A percentile compares a stretch with the other conserved stretches of the same genome.
phyloP scores from a whole-genome alignment of 2,329 filamentous ascomycete species.

The Penicillium brasilianum region DNA sequence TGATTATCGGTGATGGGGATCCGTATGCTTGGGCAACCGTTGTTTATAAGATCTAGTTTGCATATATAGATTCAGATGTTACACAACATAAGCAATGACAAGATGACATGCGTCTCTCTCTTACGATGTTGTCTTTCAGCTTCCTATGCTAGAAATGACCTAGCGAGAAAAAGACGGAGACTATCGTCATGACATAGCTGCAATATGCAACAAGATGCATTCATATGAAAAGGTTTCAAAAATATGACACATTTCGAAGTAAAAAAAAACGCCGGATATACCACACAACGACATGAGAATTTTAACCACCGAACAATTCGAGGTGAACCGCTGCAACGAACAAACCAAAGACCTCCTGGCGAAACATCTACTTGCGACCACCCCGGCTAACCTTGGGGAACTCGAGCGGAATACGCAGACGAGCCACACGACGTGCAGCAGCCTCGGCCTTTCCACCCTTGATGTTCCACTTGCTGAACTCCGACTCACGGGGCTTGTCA shows the following conservation, averaged over 20 bases:
- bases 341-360: constrained; percentile 7
- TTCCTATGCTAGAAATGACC: background rate
- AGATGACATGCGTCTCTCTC: background rate
- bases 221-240: constrained; percentile 19
- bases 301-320: constrained; percentile 10
- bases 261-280: constrained; percentile 27
- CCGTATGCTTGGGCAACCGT: background rate
- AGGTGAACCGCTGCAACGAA: constrained; percentile 15
- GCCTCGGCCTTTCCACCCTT: constrained; percentile 67
- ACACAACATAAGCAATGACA: background rate
- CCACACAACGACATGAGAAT: constrained; percentile 22
- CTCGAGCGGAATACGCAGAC: constrained; percentile 75
- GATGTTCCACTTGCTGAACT: constrained; percentile 49
- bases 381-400: constrained; percentile 71
- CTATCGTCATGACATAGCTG: too few species aligned
- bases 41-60: background rate
- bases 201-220: constrained; percentile 18
- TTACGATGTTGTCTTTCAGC: background rate
- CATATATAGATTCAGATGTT: background rate
- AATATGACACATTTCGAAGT: constrained; percentile 3
- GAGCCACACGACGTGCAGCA: constrained; percentile 62
- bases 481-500: constrained; percentile 47
- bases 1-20: too few species aligned
- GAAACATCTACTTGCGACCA: constrained; percentile 36
- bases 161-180: background rate